Percentiles rank a stretch among this genome's conserved stretches.
Conservation (phyloP, 768 basidiomycete species). For the Leccinum aurantiacum region DNA sequence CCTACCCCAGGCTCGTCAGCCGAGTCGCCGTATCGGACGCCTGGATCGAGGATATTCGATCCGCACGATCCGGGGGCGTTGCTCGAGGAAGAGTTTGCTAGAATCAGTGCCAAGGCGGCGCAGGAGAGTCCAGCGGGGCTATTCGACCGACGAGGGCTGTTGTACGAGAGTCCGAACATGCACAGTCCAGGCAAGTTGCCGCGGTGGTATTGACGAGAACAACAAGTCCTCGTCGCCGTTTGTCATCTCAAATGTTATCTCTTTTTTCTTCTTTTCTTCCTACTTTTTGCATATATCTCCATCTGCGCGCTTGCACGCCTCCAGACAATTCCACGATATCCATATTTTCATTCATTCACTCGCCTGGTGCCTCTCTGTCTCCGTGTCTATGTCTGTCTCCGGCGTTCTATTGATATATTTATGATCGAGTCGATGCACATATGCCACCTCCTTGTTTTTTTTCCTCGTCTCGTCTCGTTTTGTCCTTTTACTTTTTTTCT, state of each 20-base stretch:
- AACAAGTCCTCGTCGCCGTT: background rate
- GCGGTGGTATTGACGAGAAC: constrained; percentile 45
- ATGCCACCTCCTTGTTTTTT: background rate
- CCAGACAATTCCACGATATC: background rate
- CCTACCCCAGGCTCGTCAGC: constrained; percentile 24
- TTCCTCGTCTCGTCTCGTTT: background rate
- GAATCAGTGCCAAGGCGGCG: constrained; percentile 42
- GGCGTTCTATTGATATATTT: background rate
- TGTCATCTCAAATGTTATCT: background rate
- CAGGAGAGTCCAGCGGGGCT: constrained; percentile 67
- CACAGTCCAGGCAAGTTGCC: constrained; percentile 55
- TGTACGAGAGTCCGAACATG: constrained; percentile 75
- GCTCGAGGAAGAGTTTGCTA: constrained; percentile 70
- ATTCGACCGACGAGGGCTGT: constrained; percentile 56
- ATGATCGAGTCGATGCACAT: background rate
- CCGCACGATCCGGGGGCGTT: constrained; percentile 69
- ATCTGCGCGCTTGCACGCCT: background rate
- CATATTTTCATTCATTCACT: background rate
- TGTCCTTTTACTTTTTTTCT: background rate
- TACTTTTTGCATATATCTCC: constrained; percentile 6
- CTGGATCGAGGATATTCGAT: constrained; percentile 54
- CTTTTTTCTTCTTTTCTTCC: constrained; percentile 4
- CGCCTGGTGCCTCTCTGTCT: background rate
- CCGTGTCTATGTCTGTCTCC: background rate
- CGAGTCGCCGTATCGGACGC: constrained; percentile 52